A percentile compares a stretch with the other conserved stretches of the same genome.
These are phyloP conservation scores for Malassezia sympodialis DNA, from an alignment of 1,284 basidiomycete species.

Conservation along the genomic window DNA sequence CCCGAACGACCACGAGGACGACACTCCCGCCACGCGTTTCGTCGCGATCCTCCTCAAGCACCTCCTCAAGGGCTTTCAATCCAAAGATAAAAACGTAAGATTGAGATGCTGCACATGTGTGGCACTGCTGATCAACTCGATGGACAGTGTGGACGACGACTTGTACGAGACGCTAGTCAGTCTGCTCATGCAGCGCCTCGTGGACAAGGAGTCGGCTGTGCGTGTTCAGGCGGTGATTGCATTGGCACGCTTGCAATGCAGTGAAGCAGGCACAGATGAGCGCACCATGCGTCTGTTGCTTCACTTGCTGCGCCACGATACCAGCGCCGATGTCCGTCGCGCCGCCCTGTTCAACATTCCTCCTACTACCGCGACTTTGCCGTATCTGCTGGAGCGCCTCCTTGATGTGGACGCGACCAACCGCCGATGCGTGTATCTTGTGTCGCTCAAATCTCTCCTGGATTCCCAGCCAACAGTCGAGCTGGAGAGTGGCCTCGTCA, in stretches of 20 bases:
- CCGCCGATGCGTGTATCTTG: constrained; percentile 69
- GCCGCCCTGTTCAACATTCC: constrained; percentile 73
- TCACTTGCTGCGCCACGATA: constrained; percentile 64
- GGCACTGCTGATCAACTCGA: constrained; percentile 35
- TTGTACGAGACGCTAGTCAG: constrained; percentile 62
- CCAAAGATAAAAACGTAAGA: constrained; percentile 80
- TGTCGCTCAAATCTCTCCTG: constrained; percentile 35
- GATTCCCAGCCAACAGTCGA: constrained; percentile 19
- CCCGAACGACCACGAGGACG: constrained; percentile 58
- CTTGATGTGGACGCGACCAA: constrained; percentile 75
- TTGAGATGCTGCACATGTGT: constrained; percentile 70
- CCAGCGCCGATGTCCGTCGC: constrained; percentile 65
- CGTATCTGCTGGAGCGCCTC: constrained; percentile 65
- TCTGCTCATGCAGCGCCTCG: constrained; percentile 64
- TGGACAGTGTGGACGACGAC: constrained; percentile 55
- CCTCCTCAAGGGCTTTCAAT: constrained; percentile 69
- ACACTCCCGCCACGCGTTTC: constrained; percentile 65
- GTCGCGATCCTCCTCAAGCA: constrained; percentile 61
- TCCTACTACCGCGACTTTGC: constrained; percentile 56
- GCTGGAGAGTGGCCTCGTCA: constrained; percentile 6
- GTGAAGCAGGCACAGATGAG: constrained; percentile 41
- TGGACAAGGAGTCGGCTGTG: constrained; percentile 74
- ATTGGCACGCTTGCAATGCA: constrained; percentile 69
- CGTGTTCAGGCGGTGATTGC: constrained; percentile 76
- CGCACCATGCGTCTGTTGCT: constrained; percentile 63